phyloP scores from a whole-genome alignment of 2,329 filamentous ascomycete genomes.

The Arthrobotrys sphaeroides region DNA sequence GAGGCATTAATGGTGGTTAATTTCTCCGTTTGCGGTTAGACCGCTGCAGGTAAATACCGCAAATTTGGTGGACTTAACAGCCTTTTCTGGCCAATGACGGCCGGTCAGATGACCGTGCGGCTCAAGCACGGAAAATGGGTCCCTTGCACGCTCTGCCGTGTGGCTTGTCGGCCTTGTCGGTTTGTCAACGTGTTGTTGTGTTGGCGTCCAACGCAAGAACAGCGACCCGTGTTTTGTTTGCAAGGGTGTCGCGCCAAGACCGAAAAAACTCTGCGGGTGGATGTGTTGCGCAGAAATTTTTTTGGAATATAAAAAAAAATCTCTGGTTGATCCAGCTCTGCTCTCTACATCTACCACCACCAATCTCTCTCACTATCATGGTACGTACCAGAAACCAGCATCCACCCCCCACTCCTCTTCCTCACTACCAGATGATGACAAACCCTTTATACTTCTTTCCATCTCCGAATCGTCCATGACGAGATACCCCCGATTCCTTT shows the following conservation, averaged over 20 bases:
- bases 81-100: slow-evolving; percentile 34
- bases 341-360: slow-evolving; percentile 9
- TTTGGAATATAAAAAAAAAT: slow-evolving; percentile 3
- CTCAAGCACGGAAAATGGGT: slow-evolving; percentile 26
- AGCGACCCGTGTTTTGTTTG: background rate
- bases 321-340: background rate
- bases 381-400: slow-evolving; percentile 3
- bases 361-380: background rate
- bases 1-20: slow-evolving; percentile 49
- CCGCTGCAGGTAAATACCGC: slow-evolving; percentile 33
- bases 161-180: slow-evolving; percentile 17
- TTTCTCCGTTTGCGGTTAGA: slow-evolving; percentile 28
- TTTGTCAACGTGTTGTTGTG: slow-evolving; percentile 24
- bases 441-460: slow-evolving; percentile 57
- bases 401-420: background rate
- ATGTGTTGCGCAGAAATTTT: slow-evolving; percentile 7
- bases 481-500: slow-evolving; percentile 52
- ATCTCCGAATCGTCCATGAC: slow-evolving; percentile 58
- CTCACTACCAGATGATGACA: slow-evolving; percentile 47
- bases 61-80: slow-evolving; percentile 44
- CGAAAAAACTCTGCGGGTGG: background rate
- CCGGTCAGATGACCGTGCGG: slow-evolving; percentile 52
- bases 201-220: no score
- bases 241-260: background rate
- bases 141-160: slow-evolving; percentile 28